Evolutionary conservation across 768 basidiomycete genomes (phyloP), one percentile per base, ranked within the genome.

Genomic region (Rubroboletus satanas): DNA sequence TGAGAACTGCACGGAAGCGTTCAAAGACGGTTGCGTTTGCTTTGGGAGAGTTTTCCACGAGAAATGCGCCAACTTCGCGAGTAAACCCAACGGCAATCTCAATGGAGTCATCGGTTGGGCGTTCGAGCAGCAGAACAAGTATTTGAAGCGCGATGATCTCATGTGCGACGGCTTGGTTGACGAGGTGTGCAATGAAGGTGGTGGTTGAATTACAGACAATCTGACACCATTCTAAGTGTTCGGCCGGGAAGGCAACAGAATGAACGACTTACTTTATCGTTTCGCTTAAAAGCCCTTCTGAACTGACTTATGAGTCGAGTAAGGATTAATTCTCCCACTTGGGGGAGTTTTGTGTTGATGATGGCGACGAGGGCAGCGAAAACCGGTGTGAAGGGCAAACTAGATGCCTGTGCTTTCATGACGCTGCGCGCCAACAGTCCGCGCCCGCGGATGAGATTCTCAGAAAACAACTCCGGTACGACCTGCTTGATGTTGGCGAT

Each of bases 61-160:
- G 82, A 77, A 92, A 98, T 0, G 95, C 89, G 45, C 97, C 97
- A 39, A 96, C 94, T 78, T 99, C 97, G 21, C 94, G 88, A 76
- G 91, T 96, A 73, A 98, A 93, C 7, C 93, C 92, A 41, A 98
- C 95, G 4, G 96, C 95, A 61, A 99, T 97, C 75, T 99, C 97
- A 62, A 99, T 96, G 2, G 92, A 92, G 74, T 98, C 97, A 63
- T 98, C 94, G 0, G 97, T 98, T 0, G 97, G 95, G 3, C 90
- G 85, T 66, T 98, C 94, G 33, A 98, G 86, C 17, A 98, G 83
- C n/a, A 98, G 83, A 45, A 98, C 84, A 44, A 99, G 87, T 59
- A 98, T 94, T 74, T 98, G 88, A 21, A 99, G 85, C 2, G 93
- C 92, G 55, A 98, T 84, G 55, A 98, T 83, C 70, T 98, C 95